phyloP scores from a whole-genome alignment of 306 rosid species.

The Nissolia schottii region DNA sequence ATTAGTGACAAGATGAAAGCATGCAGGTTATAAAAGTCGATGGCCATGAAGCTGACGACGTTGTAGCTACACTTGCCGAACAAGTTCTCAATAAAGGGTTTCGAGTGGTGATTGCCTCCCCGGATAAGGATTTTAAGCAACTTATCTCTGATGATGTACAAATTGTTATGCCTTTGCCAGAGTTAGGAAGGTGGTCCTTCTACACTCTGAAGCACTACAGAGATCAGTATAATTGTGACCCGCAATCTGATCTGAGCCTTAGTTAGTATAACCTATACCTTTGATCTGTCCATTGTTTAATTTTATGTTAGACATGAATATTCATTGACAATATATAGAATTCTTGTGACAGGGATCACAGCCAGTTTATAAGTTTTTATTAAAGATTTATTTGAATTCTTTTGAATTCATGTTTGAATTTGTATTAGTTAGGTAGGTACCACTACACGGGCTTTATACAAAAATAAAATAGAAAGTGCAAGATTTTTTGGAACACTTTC shows the following conservation, averaged over 20 bases:
- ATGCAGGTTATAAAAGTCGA: constrained; percentile 56
- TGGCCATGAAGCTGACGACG: constrained; percentile 96
- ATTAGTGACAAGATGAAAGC: constrained; percentile 20
- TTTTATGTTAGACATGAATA: neutral
- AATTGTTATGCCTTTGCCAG: constrained; percentile 81
- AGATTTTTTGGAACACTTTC: too few relatives aligned
- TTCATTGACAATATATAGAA: neutral
- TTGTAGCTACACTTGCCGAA: constrained; percentile 76
- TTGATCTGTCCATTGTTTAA: neutral
- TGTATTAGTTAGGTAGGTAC: constrained; percentile 3
- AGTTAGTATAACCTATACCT: constrained; percentile 50
- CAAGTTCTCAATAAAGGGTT: constrained; percentile 62
- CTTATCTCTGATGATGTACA: constrained; percentile 89
- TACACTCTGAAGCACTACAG: constrained; percentile 73
- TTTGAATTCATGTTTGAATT: neutral
- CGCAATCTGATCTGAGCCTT: constrained; percentile 78
- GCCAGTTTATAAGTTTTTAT: neutral
- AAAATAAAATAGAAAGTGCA: neutral
- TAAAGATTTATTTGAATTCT: neutral
- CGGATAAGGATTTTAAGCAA: constrained; percentile 96
- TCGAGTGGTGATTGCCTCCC: constrained; percentile 81
- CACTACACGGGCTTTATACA: neutral
- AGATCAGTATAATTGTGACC: constrained; percentile 82
- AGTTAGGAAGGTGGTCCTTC: constrained; percentile 87
- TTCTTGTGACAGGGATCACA: neutral